A percentile compares a stretch with the other conserved stretches of the same genome.
These are phyloP conservation scores for Debaryomyces nepalensis DNA, from an alignment of 1,139 yeast species.

Conservation along the genomic window DNA sequence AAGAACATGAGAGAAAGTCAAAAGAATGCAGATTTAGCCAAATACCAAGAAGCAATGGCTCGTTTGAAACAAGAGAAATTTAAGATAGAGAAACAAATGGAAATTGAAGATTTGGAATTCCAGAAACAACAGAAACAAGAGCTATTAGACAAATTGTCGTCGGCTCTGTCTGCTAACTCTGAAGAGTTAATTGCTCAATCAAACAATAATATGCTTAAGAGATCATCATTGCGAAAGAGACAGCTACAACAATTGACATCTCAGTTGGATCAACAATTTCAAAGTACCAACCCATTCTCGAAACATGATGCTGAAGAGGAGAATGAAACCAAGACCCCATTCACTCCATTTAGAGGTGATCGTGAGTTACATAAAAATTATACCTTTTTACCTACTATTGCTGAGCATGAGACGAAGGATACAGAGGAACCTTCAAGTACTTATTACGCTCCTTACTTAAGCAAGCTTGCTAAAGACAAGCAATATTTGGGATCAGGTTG, in stretches of 20 bases:
- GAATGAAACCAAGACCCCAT: constrained; percentile 55
- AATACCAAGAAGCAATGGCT: constrained; percentile 60
- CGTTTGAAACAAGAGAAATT: constrained; percentile 63
- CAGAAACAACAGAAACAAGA: constrained; percentile 68
- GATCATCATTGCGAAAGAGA: constrained; percentile 67
- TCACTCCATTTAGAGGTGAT: constrained; percentile 95
- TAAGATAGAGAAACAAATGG: constrained; percentile 68
- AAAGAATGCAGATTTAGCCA: constrained; percentile 68
- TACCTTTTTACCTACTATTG: constrained; percentile 32
- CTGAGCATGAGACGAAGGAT: constrained; percentile 40
- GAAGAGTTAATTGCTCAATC: constrained; percentile 55
- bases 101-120: constrained; percentile 63
- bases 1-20: constrained; percentile 64
- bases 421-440: constrained; percentile 64
- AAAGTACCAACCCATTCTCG: constrained; percentile 30
- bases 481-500: constrained; percentile 89
- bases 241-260: constrained; percentile 67
- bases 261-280: constrained; percentile 49
- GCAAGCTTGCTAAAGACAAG: constrained; percentile 62
- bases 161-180: constrained; percentile 46
- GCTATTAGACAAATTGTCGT: constrained; percentile 65
- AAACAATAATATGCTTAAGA: constrained; percentile 52
- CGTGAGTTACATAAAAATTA: constrained; percentile 55
- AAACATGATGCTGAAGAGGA: constrained; percentile 26
- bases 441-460: constrained; percentile 51